Evolutionary conservation across 106 monocot species (phyloP).

Genomic region (Allium fistulosum): DNA sequence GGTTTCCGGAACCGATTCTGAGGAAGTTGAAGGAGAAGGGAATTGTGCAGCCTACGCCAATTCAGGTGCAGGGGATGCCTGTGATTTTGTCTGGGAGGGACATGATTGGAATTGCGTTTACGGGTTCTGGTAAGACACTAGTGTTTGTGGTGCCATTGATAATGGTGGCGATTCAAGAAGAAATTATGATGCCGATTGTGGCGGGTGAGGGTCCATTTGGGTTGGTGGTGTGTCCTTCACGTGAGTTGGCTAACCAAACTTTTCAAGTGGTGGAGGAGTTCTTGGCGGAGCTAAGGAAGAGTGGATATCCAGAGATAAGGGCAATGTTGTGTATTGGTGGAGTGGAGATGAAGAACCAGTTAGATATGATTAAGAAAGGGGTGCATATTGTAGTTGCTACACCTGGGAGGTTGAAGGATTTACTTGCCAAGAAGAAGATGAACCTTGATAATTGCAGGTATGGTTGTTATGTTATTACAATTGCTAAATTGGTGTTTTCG

Average conservation of each 20-base stretch:
- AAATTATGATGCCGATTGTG: slow-evolving; percentile 82
- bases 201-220: slow-evolving; percentile 93
- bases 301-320: slow-evolving; percentile 73
- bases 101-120: slow-evolving; percentile 97
- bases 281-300: slow-evolving; percentile 49
- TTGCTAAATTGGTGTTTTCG: no score
- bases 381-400: slow-evolving; percentile 98
- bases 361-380: slow-evolving; percentile 83
- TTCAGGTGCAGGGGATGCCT: slow-evolving; percentile 91
- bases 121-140: slow-evolving; percentile 89
- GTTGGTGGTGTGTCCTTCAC: slow-evolving; percentile 79
- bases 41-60: slow-evolving; percentile 87
- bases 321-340: slow-evolving; percentile 88
- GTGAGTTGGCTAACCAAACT: slow-evolving; percentile 89
- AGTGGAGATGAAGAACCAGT: slow-evolving; percentile 85
- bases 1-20: slow-evolving; percentile 61
- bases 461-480: background rate
- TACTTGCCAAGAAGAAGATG: slow-evolving; percentile 99
- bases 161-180: slow-evolving; percentile 87
- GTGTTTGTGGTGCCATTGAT: slow-evolving; percentile 89
- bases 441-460: slow-evolving; percentile 94
- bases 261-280: slow-evolving; percentile 85
- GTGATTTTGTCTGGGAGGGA: slow-evolving; percentile 76
- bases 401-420: slow-evolving; percentile 90
- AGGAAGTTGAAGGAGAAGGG: slow-evolving; percentile 69